Evolutionary conservation across 805 yeast species (phyloP), one percentile per base, ranked within the genome.

Genomic region (Lipomyces sp.): DNA sequence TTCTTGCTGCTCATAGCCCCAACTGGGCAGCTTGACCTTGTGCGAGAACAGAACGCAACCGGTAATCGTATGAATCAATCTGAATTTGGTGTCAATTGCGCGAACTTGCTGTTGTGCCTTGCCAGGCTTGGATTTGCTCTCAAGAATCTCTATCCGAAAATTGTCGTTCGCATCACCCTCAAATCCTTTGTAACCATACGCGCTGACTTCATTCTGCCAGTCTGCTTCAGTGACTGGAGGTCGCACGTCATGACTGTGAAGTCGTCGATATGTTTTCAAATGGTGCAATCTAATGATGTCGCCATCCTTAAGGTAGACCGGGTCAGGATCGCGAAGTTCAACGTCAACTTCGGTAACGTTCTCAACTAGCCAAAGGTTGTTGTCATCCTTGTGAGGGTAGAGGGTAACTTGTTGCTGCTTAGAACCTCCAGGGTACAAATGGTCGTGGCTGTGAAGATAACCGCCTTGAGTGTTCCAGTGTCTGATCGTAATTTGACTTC

Each of bases 161-260:
- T 85, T 84, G 75, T 90, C 92, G 74, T 86, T 86, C 53, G 83
- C 81, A 71, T 90, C 90, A 18, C 91, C 95, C 1, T 79, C 78
- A 73, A 85, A 85, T 0, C 86, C 85, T 5, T 81, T 77, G 76
- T 84, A 85, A 3, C 94, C 95, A 64, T 86, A 80, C 69, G 91
- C 86, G 34, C 90, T 84, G 0, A 92, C 96, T 77, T 92, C 97
- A 70, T 84, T 85, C 74, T 92, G 88, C 77, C 94, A 93, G 64
- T 95, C 98, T 74, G 91, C 95, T 75, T 91, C 97, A 8, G 94
- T 85, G 34, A 92, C 85, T 8, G 97, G 97, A 2, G 98, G 97
- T 67, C 93, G 86, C 60, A 84, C 80, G 67, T 90, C 90, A 69
- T 83, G 86, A 30, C 92, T 89, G 70, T 87, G 87, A 61, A 95